Conservation (phyloP, 2,329 filamentous ascomycete genomes). For the Sclerotinia spermophila region DNA sequence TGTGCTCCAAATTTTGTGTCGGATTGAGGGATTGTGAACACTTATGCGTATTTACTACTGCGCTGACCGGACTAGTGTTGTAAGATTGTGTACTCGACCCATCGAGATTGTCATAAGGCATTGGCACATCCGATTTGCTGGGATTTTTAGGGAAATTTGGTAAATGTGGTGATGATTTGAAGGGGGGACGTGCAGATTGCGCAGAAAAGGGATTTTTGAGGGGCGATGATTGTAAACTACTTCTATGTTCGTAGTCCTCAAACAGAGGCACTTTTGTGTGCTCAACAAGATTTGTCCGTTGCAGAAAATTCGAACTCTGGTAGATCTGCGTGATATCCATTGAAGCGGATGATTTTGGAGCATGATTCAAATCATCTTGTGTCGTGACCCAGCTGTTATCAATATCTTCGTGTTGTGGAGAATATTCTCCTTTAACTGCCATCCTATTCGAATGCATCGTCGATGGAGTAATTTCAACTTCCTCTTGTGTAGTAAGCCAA, state of each 20-base stretch:
- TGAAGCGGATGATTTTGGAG: neutral
- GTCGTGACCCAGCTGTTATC: constrained; percentile 18
- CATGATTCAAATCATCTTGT: constrained; percentile 4
- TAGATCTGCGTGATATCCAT: constrained; percentile 7
- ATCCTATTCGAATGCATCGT: neutral
- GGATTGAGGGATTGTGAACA: neutral
- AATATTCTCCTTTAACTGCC: neutral
- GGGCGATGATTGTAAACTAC: neutral
- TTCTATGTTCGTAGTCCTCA: neutral
- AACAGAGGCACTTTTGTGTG: neutral
- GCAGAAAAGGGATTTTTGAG: neutral
- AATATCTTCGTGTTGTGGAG: neutral
- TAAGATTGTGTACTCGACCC: constrained; percentile 17
- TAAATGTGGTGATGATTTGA: neutral
- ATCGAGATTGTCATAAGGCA: neutral
- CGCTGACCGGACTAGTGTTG: neutral
- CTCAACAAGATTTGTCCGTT: neutral
- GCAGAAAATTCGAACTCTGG: neutral
- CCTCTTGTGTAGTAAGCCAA: constrained; percentile 18
- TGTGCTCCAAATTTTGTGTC: neutral
- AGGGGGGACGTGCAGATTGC: neutral
- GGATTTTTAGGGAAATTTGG: neutral
- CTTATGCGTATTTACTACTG: too few relatives aligned
- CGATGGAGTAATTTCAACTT: constrained; percentile 2
- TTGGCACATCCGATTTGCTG: neutral